A percentile compares a stretch with the other conserved stretches of the same genome.
phyloP scores from a whole-genome alignment of 371 early-diverging fungal species.

The Gilbertella persicaria region DNA sequence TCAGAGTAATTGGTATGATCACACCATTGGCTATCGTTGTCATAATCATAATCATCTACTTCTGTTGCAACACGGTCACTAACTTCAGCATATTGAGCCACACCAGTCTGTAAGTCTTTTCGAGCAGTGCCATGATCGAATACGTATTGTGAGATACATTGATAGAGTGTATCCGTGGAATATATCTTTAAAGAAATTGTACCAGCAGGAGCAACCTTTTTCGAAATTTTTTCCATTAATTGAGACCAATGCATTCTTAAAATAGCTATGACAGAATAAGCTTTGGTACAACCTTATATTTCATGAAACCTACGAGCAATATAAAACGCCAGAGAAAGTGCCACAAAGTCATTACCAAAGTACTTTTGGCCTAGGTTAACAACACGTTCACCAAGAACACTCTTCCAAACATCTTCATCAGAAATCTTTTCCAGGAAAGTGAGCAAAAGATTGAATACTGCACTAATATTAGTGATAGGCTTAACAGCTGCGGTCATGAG shows the following conservation, averaged over 20 bases:
- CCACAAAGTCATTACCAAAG: slow-evolving; percentile 42
- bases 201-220: neutral
- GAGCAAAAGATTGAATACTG: slow-evolving; percentile 19
- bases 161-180: slow-evolving; percentile 20
- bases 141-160: slow-evolving; percentile 17
- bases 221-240: slow-evolving; percentile 11
- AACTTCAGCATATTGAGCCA: slow-evolving; percentile 13
- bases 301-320: slow-evolving; percentile 27
- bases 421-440: slow-evolving; percentile 32
- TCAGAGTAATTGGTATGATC: neutral
- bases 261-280: slow-evolving; percentile 22
- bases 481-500: slow-evolving; percentile 3
- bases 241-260: slow-evolving; percentile 30
- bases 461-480: slow-evolving; percentile 4
- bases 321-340: slow-evolving; percentile 33
- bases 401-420: slow-evolving; percentile 36
- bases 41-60: slow-evolving; percentile 24
- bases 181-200: slow-evolving; percentile 14
- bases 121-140: slow-evolving; percentile 2
- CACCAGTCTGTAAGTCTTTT: slow-evolving; percentile 16
- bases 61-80: slow-evolving; percentile 15
- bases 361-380: slow-evolving; percentile 34
- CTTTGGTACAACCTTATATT: neutral
- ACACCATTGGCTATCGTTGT: slow-evolving; percentile 4
- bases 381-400: slow-evolving; percentile 31